Conservation (phyloP, 2,329 filamentous ascomycete species). For the Paraphoma chrysanthemicola region DNA sequence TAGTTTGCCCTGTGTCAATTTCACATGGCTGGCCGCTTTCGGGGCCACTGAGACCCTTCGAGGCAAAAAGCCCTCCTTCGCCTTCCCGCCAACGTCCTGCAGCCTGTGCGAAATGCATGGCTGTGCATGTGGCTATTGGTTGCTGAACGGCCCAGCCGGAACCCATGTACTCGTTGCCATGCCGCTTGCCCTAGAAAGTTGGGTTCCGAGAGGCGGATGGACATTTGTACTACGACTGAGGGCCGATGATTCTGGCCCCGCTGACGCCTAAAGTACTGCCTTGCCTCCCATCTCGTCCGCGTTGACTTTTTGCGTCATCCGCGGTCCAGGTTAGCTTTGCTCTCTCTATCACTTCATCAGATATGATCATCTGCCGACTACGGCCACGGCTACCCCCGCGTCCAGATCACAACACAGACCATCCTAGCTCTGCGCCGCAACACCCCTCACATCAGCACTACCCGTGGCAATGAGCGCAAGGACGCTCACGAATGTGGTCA, state of each 20-base stretch:
- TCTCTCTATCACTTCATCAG: constrained; percentile 18
- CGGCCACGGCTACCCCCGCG: constrained; percentile 20
- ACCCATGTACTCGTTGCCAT: constrained; percentile 39
- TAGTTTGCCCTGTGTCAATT: constrained; percentile 33
- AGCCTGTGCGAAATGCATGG: constrained; percentile 25
- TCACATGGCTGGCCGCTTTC: constrained; percentile 39
- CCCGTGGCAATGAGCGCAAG: constrained; percentile 43
- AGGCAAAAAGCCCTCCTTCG: constrained; percentile 30
- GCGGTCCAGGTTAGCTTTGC: background rate
- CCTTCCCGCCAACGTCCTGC: constrained; percentile 26
- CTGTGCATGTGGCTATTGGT: constrained; percentile 35
- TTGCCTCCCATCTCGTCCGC: constrained; percentile 26
- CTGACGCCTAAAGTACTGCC: constrained; percentile 37
- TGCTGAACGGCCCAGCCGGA: constrained; percentile 29
- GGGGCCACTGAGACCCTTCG: constrained; percentile 31
- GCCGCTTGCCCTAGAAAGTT: constrained; percentile 41
- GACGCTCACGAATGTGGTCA: constrained; percentile 50
- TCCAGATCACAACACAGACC: constrained; percentile 16
- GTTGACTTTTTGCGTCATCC: constrained; percentile 11
- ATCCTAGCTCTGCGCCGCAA: background rate
- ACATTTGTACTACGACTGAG: constrained; percentile 37
- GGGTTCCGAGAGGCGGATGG: constrained; percentile 29
- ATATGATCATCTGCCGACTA: constrained; percentile 34
- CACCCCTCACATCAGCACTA: background rate
- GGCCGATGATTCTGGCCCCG: constrained; percentile 36